Base-by-base conservation (phyloP, 208 protist genomes). In the Trypanosoma melophagium region DNA sequence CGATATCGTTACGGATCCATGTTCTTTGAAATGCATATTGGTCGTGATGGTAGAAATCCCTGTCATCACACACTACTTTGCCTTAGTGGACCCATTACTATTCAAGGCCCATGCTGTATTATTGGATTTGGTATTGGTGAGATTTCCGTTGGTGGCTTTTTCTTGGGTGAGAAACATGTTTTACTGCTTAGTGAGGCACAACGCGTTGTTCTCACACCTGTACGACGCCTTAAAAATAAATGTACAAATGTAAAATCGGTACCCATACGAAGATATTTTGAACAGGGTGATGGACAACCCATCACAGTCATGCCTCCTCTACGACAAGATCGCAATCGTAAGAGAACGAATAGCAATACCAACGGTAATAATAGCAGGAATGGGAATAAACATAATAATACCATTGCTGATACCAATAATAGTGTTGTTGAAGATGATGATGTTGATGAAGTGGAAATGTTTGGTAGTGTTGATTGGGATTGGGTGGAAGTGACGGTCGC, bases 401-500 rank as follows among this genome's bases (percentile, higher is more conserved):
- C n/a, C n/a, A n/a, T n/a, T n/a, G n/a, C n/a, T n/a, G n/a, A n/a
- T n/a, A n/a, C n/a, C n/a, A n/a, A n/a, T n/a, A n/a, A n/a, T n/a
- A n/a, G n/a, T n/a, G 67, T 59, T 41, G 75, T 71, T 45, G 67
- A 70, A 40, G 53, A 58, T 19, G 44, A 41, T 28, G 47, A 78
- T 25, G 50, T 52, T 28, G 35, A 79, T 47, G 79, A 86, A 68
- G 68, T 90, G 61, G 85, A 85, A 66, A 71, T 89, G 21, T 95
- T 95, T 69, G 86, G 87, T 59, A 59, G 55, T 1, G 77, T 95
- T 61, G 90, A 95, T 71, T 93, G 90, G 87, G 76, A 76, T 71
- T 95, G 90, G 90, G 85, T 93, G 19, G 77, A 89, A 64, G 28
- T 64, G 40, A 79, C 69, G 9, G 66, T 95, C 49, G 57, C 65